phyloP scores from a whole-genome alignment of 2,329 filamentous ascomycete genomes.

The Thielaviopsis euricoi region DNA sequence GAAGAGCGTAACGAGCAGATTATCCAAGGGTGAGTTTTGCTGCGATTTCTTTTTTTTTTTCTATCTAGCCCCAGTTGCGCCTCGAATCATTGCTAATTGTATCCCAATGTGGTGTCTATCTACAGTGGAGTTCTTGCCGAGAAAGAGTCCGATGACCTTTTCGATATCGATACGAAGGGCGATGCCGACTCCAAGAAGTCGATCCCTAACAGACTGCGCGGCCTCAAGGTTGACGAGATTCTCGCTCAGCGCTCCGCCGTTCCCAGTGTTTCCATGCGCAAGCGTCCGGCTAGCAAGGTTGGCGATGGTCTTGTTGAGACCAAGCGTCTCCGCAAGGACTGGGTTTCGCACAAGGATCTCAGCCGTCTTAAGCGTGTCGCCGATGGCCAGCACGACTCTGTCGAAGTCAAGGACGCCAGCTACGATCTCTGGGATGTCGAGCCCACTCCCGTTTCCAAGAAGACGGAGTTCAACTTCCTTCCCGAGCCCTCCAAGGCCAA shows the following conservation, averaged over 20 bases:
- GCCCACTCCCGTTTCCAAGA: conserved; percentile 19
- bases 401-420: conserved; percentile 41
- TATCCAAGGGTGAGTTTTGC: conserved; percentile 55
- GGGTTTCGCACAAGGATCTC: conserved; percentile 74
- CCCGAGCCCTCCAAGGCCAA: conserved; percentile 48
- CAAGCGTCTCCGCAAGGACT: conserved; percentile 64
- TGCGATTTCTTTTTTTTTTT: too few species aligned
- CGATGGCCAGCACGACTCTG: conserved; percentile 45
- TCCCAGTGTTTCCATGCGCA: conserved; percentile 61
- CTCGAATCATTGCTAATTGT: conserved; percentile 12
- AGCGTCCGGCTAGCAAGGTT: conserved; percentile 54
- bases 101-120: too few species aligned
- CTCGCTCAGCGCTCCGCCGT: conserved; percentile 70
- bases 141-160: conserved; percentile 67
- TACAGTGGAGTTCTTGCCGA: conserved; percentile 70
- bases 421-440: conserved; percentile 63
- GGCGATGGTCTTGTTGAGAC: conserved; percentile 55
- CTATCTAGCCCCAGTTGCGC: not conserved
- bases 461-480: conserved; percentile 46
- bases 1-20: conserved; percentile 77
- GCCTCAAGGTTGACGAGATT: conserved; percentile 87
- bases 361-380: conserved; percentile 63
- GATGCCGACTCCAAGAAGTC: conserved; percentile 49
- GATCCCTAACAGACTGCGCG: conserved; percentile 49
- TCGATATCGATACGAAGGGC: conserved; percentile 63